These are phyloP conservation scores for Xylaria longipes DNA, from an alignment of 495 filamentous ascomycete genomes.

Conservation along the genomic window DNA sequence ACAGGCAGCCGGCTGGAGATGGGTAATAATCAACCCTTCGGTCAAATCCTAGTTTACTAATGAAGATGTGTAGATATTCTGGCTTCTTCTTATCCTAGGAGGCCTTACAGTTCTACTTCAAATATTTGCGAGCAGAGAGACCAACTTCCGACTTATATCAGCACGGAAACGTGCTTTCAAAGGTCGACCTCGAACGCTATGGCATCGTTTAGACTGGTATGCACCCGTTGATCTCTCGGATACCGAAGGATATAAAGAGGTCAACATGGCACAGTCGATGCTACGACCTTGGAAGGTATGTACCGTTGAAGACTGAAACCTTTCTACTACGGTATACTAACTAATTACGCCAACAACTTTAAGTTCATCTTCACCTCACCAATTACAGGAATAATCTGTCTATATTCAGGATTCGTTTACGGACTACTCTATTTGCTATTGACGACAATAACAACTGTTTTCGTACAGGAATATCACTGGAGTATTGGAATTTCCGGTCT, in stretches of 20 bases:
- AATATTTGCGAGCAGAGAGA: background rate
- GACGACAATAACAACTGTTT: constrained; percentile 74
- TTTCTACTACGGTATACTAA: background rate
- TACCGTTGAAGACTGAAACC: background rate
- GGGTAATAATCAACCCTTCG: constrained; percentile 55
- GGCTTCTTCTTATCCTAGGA: constrained; percentile 51
- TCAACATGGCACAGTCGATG: background rate
- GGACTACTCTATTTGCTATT: constrained; percentile 83
- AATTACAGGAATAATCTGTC: constrained; percentile 56
- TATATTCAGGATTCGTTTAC: constrained; percentile 55
- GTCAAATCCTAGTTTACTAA: background rate
- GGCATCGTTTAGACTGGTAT: background rate
- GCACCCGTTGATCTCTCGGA: background rate
- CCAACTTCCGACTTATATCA: background rate
- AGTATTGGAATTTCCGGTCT: constrained; percentile 66
- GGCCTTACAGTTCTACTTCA: background rate
- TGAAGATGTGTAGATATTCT: constrained; percentile 37
- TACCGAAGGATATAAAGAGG: background rate
- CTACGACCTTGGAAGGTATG: background rate
- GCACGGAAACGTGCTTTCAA: constrained; percentile 47
- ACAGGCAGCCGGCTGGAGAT: constrained; percentile 58
- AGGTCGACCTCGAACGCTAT: constrained; percentile 47
- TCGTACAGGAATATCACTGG: constrained; percentile 63
- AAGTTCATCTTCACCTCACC: constrained; percentile 65
- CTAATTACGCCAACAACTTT: constrained; percentile 23